Conservation (phyloP, 2,329 filamentous ascomycete genomes). For the Colletotrichum sp. region DNA sequence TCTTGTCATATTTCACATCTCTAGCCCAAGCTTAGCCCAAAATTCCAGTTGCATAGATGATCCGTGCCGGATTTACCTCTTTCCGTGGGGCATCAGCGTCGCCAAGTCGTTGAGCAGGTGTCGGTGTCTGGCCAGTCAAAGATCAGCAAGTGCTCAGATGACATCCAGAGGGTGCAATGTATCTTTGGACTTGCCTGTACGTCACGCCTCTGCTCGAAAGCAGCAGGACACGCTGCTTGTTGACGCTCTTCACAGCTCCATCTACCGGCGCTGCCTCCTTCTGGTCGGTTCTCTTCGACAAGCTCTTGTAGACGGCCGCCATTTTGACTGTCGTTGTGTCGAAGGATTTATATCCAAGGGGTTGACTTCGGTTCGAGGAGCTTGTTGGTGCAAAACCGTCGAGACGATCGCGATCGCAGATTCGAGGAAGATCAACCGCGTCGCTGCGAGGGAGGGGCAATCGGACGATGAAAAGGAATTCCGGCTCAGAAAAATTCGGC, state of each 20-base stretch:
- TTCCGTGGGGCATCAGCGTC: constrained; percentile 86
- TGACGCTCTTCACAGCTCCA: constrained; percentile 55
- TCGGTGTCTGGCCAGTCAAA: constrained; percentile 69
- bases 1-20: constrained; percentile 93
- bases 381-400: background rate
- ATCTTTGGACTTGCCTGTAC: constrained; percentile 64
- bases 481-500: background rate
- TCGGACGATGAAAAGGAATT: background rate
- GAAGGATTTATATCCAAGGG: background rate
- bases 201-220: constrained; percentile 93
- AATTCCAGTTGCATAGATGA: background rate
- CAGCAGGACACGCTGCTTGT: constrained; percentile 82
- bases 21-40: background rate
- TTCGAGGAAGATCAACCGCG: background rate
- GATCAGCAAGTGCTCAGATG: background rate
- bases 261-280: constrained; percentile 54
- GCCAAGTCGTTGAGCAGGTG: constrained; percentile 91
- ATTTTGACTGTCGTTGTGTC: constrained; percentile 45
- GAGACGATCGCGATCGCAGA: background rate
- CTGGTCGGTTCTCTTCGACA: constrained; percentile 63
- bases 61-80: constrained; percentile 57
- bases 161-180: background rate
- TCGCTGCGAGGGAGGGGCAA: background rate
- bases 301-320: constrained; percentile 77
- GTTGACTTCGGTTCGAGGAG: background rate